A percentile compares a stretch with the other conserved stretches of the same genome.
Conservation (phyloP, 139 green algal species). For the Pleodorina starrii region DNA sequence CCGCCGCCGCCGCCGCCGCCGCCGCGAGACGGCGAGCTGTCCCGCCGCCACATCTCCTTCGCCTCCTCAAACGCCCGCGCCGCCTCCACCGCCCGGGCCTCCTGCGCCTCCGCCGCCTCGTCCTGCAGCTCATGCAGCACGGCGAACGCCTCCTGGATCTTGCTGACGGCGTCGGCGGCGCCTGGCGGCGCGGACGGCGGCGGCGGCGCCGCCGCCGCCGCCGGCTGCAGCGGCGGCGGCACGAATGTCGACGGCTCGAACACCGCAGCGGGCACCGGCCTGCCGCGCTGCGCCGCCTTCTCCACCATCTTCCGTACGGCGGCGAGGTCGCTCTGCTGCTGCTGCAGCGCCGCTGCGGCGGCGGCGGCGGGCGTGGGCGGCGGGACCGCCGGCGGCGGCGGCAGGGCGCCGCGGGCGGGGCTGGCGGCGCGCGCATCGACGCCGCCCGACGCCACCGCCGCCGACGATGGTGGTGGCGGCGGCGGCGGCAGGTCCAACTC, state of each 20-base stretch:
- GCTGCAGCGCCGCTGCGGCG: neutral
- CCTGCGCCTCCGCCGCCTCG: slow-evolving; percentile 3
- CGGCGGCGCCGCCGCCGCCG: neutral
- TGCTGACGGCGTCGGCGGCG: neutral
- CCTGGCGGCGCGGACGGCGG: neutral
- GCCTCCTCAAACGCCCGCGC: slow-evolving; percentile 26
- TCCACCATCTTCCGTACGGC: slow-evolving; percentile 26
- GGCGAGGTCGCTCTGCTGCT: slow-evolving; percentile 33
- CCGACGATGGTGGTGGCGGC: neutral
- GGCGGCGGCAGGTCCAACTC: slow-evolving; percentile 28
- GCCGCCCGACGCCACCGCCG: neutral
- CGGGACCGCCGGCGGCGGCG: slow-evolving; percentile 12
- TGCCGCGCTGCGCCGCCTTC: slow-evolving; percentile 43
- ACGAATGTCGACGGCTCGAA: slow-evolving; percentile 27
- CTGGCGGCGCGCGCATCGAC: neutral
- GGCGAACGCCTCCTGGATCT: slow-evolving; percentile 22
- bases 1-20: neutral
- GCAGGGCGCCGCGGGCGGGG: neutral
- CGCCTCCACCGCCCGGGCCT: neutral
- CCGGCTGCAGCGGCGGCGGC: neutral
- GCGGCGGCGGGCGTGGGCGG: slow-evolving; percentile 15
- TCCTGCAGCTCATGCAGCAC: slow-evolving; percentile 4
- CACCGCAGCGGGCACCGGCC: neutral
- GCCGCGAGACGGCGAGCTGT: neutral
- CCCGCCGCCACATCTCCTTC: neutral